Percentiles rank a stretch among this genome's conserved stretches.
Conservation (phyloP, 169 alveolate genomes). For the Theileria sp. region DNA sequence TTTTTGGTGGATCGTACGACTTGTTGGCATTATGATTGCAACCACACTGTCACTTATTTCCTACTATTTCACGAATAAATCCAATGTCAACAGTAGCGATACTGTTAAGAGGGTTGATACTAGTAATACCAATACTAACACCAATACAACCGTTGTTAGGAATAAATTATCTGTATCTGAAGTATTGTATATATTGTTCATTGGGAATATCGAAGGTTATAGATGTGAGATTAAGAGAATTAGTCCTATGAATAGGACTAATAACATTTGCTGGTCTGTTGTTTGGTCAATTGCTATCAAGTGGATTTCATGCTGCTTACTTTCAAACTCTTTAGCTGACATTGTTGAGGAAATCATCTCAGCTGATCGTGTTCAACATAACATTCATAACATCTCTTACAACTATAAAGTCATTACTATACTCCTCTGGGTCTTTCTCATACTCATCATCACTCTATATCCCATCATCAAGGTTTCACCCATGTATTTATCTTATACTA, state of each 20-base stretch:
- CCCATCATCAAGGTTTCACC: slow-evolving; percentile 8
- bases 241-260: slow-evolving; percentile 62
- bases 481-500: not conserved
- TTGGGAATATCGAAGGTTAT: slow-evolving; percentile 70
- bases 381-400: slow-evolving; percentile 41
- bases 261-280: slow-evolving; percentile 56
- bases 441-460: not conserved
- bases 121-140: not conserved
- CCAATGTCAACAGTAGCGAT: slow-evolving; percentile 1
- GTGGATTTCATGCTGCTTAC: slow-evolving; percentile 70
- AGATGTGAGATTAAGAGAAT: slow-evolving; percentile 64
- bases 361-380: slow-evolving; percentile 33
- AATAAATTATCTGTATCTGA: not conserved
- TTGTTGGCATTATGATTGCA: slow-evolving; percentile 34
- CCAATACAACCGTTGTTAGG: not conserved
- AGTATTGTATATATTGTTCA: slow-evolving; percentile 53
- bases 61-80: not conserved
- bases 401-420: slow-evolving; percentile 35
- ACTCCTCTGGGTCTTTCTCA: slow-evolving; percentile 24
- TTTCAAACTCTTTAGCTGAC: slow-evolving; percentile 72
- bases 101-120: no score
- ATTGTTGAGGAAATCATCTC: slow-evolving; percentile 69
- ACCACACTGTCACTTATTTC: slow-evolving; percentile 10
- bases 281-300: slow-evolving; percentile 76
- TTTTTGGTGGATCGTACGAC: slow-evolving; percentile 51